A percentile compares a stretch with the other conserved stretches of the same genome.
These are phyloP conservation scores for Trichoderma breve DNA, from an alignment of 2,329 filamentous ascomycete species.

Conservation along the genomic window DNA sequence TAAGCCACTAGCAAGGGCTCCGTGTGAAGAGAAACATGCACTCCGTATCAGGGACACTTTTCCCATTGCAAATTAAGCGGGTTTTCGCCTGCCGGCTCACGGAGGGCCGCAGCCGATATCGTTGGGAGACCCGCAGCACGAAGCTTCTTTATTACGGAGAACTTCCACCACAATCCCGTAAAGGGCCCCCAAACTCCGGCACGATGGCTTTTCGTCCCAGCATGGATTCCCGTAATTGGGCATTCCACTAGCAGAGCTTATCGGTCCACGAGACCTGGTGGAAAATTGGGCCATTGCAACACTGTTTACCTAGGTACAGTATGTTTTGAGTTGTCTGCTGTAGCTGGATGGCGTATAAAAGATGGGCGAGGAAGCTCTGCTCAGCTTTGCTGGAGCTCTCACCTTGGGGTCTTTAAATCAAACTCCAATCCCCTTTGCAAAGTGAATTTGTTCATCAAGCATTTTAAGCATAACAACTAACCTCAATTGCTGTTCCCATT, in stretches of 20 bases:
- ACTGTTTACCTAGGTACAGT: background rate
- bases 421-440: background rate
- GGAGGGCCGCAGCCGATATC: conserved; percentile 11
- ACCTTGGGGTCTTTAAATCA: background rate
- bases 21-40: background rate
- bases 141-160: background rate
- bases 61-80: background rate
- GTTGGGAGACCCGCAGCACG: conserved; percentile 1
- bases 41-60: background rate
- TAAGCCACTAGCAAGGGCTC: background rate
- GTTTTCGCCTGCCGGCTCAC: background rate
- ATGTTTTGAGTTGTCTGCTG: background rate
- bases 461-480: background rate
- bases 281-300: conserved; percentile 6
- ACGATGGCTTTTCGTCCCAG: background rate
- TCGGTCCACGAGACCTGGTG: conserved; percentile 9
- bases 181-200: background rate
- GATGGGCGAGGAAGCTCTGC: background rate
- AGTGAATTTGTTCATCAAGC: background rate
- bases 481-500: background rate
- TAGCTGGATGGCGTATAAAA: background rate
- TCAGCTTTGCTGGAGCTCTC: background rate
- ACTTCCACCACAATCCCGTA: background rate
- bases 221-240: conserved; percentile 3
- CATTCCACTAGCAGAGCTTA: conserved; percentile 12